These are phyloP conservation scores for Talaromyces sp. DNA, from an alignment of 2,329 filamentous ascomycete genomes.

Conservation along the genomic window DNA sequence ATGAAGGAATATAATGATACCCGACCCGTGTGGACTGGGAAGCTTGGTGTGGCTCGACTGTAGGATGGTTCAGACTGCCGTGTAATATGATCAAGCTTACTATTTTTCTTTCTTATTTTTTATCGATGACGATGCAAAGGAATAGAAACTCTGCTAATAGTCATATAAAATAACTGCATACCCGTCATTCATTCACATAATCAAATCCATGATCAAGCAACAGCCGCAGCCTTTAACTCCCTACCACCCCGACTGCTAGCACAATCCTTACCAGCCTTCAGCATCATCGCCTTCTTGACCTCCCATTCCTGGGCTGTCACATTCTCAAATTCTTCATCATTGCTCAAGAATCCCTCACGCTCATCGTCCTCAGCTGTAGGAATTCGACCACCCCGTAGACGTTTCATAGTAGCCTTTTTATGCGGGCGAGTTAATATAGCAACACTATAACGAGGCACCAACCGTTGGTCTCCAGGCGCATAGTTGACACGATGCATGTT, in stretches of 20 bases:
- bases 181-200: too few relatives aligned
- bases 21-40: constrained; percentile 7
- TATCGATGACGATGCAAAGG: too few relatives aligned
- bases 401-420: constrained; percentile 15
- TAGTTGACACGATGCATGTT: constrained; percentile 24
- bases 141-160: too few relatives aligned
- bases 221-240: constrained; percentile 1
- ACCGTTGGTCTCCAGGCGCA: constrained; percentile 20
- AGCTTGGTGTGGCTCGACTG: constrained; percentile 1
- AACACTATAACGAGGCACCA: constrained; percentile 17
- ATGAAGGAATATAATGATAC: constrained; percentile 12
- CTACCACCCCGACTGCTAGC: constrained; percentile 3
- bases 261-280: constrained; percentile 5
- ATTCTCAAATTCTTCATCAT: not conserved
- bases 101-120: too few relatives aligned
- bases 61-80: too few relatives aligned
- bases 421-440: constrained; percentile 20
- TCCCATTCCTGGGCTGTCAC: constrained; percentile 7
- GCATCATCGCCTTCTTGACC: constrained; percentile 5
- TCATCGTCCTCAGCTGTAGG: constrained; percentile 12
- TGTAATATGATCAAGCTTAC: too few relatives aligned
- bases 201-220: too few relatives aligned
- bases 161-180: too few relatives aligned
- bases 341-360: not conserved
- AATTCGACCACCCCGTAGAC: constrained; percentile 15